Evolutionary conservation across 2,329 filamentous ascomycete species (phyloP), one percentile per base, ranked within the genome.

Genomic region (Trichoderma atrobrunneum): DNA sequence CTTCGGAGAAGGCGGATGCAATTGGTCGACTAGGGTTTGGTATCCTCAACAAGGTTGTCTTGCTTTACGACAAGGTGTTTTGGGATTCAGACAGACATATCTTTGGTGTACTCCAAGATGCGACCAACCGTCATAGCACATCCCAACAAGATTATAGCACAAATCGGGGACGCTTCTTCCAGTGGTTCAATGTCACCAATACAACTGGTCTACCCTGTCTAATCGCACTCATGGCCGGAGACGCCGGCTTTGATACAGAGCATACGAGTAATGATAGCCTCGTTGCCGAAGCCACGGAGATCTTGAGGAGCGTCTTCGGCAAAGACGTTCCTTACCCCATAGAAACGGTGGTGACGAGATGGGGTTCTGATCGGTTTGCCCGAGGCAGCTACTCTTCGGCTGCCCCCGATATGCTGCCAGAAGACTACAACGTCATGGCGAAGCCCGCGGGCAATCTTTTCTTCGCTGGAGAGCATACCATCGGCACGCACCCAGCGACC

Each of bases 401-500:
- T 1, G 95, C 93, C 0, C 91, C 94, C 7, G 87, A 90, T 61
- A 95, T 97, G 81, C 87, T 90, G 66, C 89, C 92, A 2, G 92
- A 94, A 67, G 96, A 99, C 80, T 99, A 99, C 81, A 93, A 98
- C 79, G 85, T 90, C 36, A 97, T 99, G 93, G 94, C 96, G 2
- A 88, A 89, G 63, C 85, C 92, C 1, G 86, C 98, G 36, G 95
- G 94, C 36, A 97, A 97, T 75, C 85, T 99, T 10, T 93, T 95
- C 81, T 99, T 99, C 81, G 96, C 95, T 18, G 96, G 96, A 62
- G 96, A 99, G 82, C 96, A 97, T 73, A 99, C 97, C 1, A 98
- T 93, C 76, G 94, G 93, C 61, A 97, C 94, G 0, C 95, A 99
- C 79, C 96, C 97, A 14, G 96, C 97, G 36, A 99, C 96, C 2